Conservation (phyloP, 352 stramenopile genomes). For the Pythium grandisporangium region DNA sequence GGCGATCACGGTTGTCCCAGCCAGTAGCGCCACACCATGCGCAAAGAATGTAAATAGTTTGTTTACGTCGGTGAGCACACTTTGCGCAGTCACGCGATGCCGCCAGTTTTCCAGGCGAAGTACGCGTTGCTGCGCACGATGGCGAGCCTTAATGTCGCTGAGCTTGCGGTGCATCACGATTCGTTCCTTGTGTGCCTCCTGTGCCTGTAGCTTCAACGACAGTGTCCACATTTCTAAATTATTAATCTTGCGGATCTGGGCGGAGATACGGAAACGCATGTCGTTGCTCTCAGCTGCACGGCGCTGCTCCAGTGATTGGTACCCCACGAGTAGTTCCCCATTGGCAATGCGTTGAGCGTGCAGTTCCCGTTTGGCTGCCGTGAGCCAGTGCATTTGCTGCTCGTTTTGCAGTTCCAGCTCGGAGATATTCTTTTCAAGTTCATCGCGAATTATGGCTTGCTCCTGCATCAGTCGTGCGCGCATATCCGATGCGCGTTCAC, state of each 20-base stretch:
- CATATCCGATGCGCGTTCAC: slow-evolving; percentile 15
- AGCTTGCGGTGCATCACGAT: slow-evolving; percentile 38
- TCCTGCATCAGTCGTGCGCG: slow-evolving; percentile 32
- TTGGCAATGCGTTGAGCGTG: slow-evolving; percentile 58
- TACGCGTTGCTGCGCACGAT: slow-evolving; percentile 53
- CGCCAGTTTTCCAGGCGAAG: slow-evolving; percentile 61
- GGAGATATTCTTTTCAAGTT: slow-evolving; percentile 28
- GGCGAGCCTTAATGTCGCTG: slow-evolving; percentile 25
- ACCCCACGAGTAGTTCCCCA: slow-evolving; percentile 51
- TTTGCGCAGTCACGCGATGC: slow-evolving; percentile 57
- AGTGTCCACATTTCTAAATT: slow-evolving; percentile 79
- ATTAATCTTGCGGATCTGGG: slow-evolving; percentile 64
- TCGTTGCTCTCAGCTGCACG: slow-evolving; percentile 69
- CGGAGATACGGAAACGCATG: slow-evolving; percentile 59
- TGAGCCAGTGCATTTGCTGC: slow-evolving; percentile 60
- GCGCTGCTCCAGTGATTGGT: slow-evolving; percentile 58
- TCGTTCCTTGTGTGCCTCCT: slow-evolving; percentile 43
- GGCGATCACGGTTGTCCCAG: slow-evolving; percentile 26
- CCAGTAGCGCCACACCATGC: slow-evolving; percentile 42
- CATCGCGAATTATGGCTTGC: slow-evolving; percentile 23
- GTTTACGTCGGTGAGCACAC: slow-evolving; percentile 55
- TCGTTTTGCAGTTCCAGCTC: slow-evolving; percentile 22
- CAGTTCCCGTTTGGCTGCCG: slow-evolving; percentile 50
- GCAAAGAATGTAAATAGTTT: slow-evolving; percentile 61
- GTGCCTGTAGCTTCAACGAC: slow-evolving; percentile 57